phyloP scores from a whole-genome alignment of 176 grass and related monocot species.

The Avena sativa region DNA sequence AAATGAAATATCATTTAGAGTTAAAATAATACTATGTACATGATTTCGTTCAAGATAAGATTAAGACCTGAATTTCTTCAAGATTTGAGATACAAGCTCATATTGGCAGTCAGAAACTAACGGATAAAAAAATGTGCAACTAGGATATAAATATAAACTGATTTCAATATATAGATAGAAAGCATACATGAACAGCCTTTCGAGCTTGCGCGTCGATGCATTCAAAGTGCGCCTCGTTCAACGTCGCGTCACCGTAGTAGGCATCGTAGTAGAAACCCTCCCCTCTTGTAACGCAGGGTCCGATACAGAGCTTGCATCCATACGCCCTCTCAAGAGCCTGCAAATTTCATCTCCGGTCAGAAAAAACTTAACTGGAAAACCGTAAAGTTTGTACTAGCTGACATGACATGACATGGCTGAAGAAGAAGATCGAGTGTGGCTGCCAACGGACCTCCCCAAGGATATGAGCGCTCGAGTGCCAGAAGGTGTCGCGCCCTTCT shows the following conservation, averaged over 20 bases:
- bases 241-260: conserved; percentile 74
- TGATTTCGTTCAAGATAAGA: too few species aligned
- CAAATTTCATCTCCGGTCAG: not conserved
- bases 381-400: not conserved
- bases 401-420: not conserved
- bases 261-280: conserved; percentile 99
- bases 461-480: conserved; percentile 97
- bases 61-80: too few species aligned
- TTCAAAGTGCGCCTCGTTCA: conserved; percentile 83
- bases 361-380: not conserved
- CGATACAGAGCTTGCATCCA: conserved; percentile 95
- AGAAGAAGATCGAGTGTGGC: not conserved
- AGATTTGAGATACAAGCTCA: too few species aligned
- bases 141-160: not conserved
- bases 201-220: conserved; percentile 72
- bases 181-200: conserved; percentile 81
- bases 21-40: too few species aligned
- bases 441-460: conserved; percentile 65
- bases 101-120: conserved; percentile 18
- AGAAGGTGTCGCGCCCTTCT: conserved; percentile 93
- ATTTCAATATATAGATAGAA: not conserved
- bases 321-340: conserved; percentile 91
- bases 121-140: not conserved
- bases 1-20: too few species aligned
- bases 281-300: conserved; percentile 89